Evolutionary conservation across 2,329 filamentous ascomycete genomes (phyloP).

Genomic region (Ilyonectria robusta): DNA sequence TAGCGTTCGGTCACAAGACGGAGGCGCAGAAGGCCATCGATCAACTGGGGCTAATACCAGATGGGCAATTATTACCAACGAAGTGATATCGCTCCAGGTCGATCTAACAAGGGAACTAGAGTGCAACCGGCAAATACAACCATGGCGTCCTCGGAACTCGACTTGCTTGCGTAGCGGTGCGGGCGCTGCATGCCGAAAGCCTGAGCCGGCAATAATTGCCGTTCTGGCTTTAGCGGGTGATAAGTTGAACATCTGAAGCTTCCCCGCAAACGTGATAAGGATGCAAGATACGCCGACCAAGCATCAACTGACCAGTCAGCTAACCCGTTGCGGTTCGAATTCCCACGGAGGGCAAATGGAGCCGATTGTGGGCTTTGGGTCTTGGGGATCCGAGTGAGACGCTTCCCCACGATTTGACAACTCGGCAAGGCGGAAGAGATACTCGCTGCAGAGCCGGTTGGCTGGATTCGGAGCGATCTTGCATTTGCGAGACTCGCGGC

Average conservation of each 20-base stretch:
- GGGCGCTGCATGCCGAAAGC: neutral
- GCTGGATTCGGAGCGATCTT: slow-evolving; percentile 15
- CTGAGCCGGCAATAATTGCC: slow-evolving; percentile 18
- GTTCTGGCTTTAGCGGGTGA: slow-evolving; percentile 17
- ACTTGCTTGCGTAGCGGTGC: slow-evolving; percentile 16
- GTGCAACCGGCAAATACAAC: slow-evolving; percentile 21
- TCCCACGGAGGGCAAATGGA: slow-evolving; percentile 29
- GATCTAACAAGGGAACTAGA: slow-evolving; percentile 5
- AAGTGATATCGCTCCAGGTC: no score
- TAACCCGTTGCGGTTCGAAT: slow-evolving; percentile 27
- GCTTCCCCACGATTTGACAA: slow-evolving; percentile 21
- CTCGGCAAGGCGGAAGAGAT: neutral
- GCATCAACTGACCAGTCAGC: slow-evolving; percentile 22
- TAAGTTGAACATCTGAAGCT: slow-evolving; percentile 8
- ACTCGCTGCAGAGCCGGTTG: slow-evolving; percentile 13
- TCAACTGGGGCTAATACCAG: slow-evolving; percentile 14
- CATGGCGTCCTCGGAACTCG: neutral
- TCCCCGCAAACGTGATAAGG: slow-evolving; percentile 31
- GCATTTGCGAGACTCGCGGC: slow-evolving; percentile 10
- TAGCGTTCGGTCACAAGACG: slow-evolving; percentile 4
- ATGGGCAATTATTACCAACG: slow-evolving; percentile 19
- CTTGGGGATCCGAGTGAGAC: slow-evolving; percentile 3
- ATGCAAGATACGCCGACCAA: slow-evolving; percentile 12
- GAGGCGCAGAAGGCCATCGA: slow-evolving; percentile 3
- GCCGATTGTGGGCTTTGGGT: neutral